Conservation (phyloP, 129 eudicot genomes). For the Dittrichia graveolens region DNA sequence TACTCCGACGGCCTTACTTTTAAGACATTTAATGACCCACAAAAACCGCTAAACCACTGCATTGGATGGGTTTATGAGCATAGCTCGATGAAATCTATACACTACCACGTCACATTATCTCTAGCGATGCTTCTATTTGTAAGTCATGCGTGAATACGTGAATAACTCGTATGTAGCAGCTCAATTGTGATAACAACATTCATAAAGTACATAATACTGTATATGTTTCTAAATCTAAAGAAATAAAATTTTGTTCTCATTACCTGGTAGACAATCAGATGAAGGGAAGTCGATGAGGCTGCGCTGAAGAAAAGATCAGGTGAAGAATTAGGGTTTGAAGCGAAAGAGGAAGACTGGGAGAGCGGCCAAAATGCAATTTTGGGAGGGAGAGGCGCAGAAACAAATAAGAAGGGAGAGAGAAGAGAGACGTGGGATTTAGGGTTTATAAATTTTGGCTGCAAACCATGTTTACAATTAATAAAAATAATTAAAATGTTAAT, state of each 20-base stretch:
- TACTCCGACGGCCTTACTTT: background rate
- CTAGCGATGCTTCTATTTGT: background rate
- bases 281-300: conserved; percentile 25
- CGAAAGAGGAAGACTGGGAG: conserved; percentile 1
- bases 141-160: conserved; percentile 5
- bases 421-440: conserved; percentile 28
- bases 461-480: background rate
- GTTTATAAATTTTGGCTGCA: conserved; percentile 28
- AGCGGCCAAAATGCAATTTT: conserved; percentile 14
- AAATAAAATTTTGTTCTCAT: background rate
- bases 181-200: background rate
- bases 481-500: too few relatives aligned
- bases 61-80: conserved; percentile 1
- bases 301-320: conserved; percentile 18
- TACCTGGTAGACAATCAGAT: conserved; percentile 25
- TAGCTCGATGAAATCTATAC: background rate
- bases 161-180: background rate
- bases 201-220: background rate
- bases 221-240: background rate
- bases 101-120: background rate
- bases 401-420: background rate
- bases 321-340: conserved; percentile 32
- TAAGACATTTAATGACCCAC: background rate
- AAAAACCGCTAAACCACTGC: background rate
- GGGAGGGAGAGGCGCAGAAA: conserved; percentile 22